phyloP scores from a whole-genome alignment of 139 green algal species.

The Coccomyxa sp. region DNA sequence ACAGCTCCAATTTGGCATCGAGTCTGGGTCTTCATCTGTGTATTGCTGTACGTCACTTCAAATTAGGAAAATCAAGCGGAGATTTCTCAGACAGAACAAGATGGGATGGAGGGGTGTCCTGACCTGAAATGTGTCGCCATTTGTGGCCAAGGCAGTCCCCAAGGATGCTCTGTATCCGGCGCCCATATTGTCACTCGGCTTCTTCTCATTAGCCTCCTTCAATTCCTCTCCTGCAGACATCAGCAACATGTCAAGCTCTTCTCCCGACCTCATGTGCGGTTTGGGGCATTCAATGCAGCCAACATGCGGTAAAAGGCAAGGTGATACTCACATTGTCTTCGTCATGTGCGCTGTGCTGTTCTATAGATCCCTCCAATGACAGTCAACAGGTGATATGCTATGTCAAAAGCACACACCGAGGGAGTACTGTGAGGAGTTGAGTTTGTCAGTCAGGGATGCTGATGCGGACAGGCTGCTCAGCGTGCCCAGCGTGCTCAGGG shows the following conservation, averaged over 20 bases:
- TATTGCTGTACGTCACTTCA: too few relatives aligned
- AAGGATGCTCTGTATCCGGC: conserved; percentile 7
- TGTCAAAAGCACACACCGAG: neutral
- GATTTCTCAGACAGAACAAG: too few relatives aligned
- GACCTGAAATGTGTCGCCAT: too few relatives aligned
- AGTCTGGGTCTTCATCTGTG: too few relatives aligned
- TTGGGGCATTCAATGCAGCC: too few relatives aligned
- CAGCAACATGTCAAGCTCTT: too few relatives aligned
- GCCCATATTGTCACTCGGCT: neutral
- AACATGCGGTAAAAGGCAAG: too few relatives aligned
- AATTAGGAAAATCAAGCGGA: too few relatives aligned
- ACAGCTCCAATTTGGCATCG: neutral
- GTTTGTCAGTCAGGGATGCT: conserved; percentile 5
- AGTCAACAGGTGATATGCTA: neutral
- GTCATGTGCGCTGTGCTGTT: too few relatives aligned
- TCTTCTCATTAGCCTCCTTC: neutral
- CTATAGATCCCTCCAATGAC: neutral
- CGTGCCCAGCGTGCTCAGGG: neutral
- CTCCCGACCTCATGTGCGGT: too few relatives aligned
- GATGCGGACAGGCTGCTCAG: neutral
- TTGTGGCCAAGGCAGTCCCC: neutral
- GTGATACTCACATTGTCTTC: too few relatives aligned
- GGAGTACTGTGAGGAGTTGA: conserved; percentile 11
- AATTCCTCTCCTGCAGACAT: conserved; percentile 1
- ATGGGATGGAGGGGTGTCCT: too few relatives aligned